These are phyloP conservation scores for Malania oleifera DNA, from an alignment of 164 flowering plant species.

Conservation along the genomic window DNA sequence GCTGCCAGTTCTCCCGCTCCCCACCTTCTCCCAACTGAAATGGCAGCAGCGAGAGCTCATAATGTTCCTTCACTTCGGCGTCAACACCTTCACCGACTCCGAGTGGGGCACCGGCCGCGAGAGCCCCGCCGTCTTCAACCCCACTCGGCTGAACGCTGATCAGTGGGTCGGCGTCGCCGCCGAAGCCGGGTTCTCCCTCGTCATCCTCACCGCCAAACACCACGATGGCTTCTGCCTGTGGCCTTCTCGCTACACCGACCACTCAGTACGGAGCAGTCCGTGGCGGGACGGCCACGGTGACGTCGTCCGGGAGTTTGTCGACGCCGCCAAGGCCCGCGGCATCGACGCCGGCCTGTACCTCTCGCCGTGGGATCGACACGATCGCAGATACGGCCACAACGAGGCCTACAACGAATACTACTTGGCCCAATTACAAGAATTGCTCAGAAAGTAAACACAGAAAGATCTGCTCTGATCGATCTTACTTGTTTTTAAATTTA, in stretches of 20 bases:
- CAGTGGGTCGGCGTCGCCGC: slow-evolving; percentile 70
- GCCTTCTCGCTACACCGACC: slow-evolving; percentile 83
- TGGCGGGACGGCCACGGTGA: slow-evolving; percentile 82
- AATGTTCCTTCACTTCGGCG: slow-evolving; percentile 90
- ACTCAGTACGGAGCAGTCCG: slow-evolving; percentile 61
- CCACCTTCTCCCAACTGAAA: slow-evolving; percentile 67
- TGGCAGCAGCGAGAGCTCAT: slow-evolving; percentile 88
- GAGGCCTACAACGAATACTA: slow-evolving; percentile 70
- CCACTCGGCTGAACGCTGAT: slow-evolving; percentile 45
- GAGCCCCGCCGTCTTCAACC: slow-evolving; percentile 61
- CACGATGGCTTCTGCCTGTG: slow-evolving; percentile 94
- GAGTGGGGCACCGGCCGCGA: slow-evolving; percentile 95
- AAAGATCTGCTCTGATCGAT: background rate
- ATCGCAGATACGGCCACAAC: slow-evolving; percentile 59
- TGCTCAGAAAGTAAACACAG: slow-evolving; percentile 46
- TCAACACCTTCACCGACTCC: slow-evolving; percentile 85
- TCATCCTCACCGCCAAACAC: slow-evolving; percentile 88
- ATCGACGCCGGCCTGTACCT: slow-evolving; percentile 76
- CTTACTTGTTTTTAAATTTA: background rate
- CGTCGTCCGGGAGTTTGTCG: slow-evolving; percentile 60
- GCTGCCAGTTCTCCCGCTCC: slow-evolving; percentile 76
- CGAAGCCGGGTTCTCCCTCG: slow-evolving; percentile 50
- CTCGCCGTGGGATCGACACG: slow-evolving; percentile 98
- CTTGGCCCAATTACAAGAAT: slow-evolving; percentile 83
- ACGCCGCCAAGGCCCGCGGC: slow-evolving; percentile 48